phyloP scores from a whole-genome alignment of 1,284 basidiomycete genomes.

The Rhodotorula mucilaginosa region DNA sequence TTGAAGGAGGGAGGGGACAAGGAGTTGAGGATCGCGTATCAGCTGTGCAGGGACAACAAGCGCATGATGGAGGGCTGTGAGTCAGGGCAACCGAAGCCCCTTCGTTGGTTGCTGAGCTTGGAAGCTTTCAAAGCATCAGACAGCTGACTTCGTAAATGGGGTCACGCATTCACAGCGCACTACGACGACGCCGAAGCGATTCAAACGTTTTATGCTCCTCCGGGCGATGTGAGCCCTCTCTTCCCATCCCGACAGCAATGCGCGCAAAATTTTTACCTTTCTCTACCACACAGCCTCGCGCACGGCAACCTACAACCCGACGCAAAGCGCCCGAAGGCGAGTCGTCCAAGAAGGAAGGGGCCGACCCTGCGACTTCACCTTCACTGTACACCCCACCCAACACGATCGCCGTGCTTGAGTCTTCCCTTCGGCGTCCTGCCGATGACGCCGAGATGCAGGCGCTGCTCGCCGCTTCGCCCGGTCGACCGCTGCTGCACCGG shows the following conservation, averaged over 20 bases:
- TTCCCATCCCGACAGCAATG: too few relatives aligned
- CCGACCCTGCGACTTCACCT: background rate
- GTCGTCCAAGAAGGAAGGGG: background rate
- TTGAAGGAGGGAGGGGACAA: constrained; percentile 83
- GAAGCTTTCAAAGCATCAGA: background rate
- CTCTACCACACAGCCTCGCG: constrained; percentile 14
- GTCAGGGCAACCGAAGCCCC: constrained; percentile 44
- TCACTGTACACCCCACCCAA: constrained; percentile 8
- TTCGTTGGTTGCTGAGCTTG: background rate
- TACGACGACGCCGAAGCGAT: constrained; percentile 38
- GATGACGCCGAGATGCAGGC: constrained; percentile 26
- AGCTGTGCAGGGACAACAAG: constrained; percentile 85
- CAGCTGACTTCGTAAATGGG: background rate
- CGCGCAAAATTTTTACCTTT: background rate
- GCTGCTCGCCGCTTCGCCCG: constrained; percentile 9
- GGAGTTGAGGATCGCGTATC: constrained; percentile 94
- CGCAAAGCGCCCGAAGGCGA: constrained; percentile 16
- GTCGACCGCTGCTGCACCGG: constrained; percentile 25
- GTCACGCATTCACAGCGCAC: constrained; percentile 9
- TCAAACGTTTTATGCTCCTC: constrained; percentile 34
- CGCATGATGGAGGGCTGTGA: constrained; percentile 63
- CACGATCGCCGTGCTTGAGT: constrained; percentile 37
- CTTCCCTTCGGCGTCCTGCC: constrained; percentile 18
- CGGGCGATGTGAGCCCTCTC: constrained; percentile 21
- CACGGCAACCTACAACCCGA: constrained; percentile 28